Base-by-base conservation (phyloP, 2,329 filamentous ascomycete species). In the Fusarium tjaetaba region DNA sequence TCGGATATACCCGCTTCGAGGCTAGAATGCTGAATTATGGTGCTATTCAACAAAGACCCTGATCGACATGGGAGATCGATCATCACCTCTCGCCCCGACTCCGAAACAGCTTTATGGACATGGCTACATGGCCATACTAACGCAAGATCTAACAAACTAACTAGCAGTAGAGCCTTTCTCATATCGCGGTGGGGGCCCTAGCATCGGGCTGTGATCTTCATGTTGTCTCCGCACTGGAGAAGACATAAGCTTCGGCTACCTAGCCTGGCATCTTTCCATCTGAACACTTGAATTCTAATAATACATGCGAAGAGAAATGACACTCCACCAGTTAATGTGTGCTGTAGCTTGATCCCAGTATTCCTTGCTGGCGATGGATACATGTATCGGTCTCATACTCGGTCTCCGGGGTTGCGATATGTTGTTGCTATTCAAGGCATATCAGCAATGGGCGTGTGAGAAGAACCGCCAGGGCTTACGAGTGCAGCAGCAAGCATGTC, bases 161-260 rank as follows among this genome's bases (percentile, higher is more conserved):
- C 6, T 4, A 26, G n/a, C n/a, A 26, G 7, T 39, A 59, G 59
- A 62, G 30, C 28, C 18, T 49, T 56, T 36, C 14, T 43, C 43
- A 55, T 55, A 58, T 49, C 42, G 43, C 28, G 60, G 56, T 59
- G 46, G 62, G 26, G 62, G 30, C 57, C 34, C 34, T 36, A 36
- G 34, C 34, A 38, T 39, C 51, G 39, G 55, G 30, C 48, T 39
- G 52, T 57, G 53, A 36, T 39, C 28, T 39, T 72, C 56, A 51
- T 48, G 22, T 39, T 41, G 51, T 74, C 52, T 65, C 68, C 46
- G 52, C 71, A 61, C 43, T 67, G 46, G 51, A 34, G 42, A 74
- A 48, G 32, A 66, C 41, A 66, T 46, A 74, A 74, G 56, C 64
- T 74, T 74, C 57, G 68, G 56, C 71, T 38, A 38, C 36, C 16